Base-by-base conservation (phyloP, 352 stramenopile species). In the Globisporangium middletonii region DNA sequence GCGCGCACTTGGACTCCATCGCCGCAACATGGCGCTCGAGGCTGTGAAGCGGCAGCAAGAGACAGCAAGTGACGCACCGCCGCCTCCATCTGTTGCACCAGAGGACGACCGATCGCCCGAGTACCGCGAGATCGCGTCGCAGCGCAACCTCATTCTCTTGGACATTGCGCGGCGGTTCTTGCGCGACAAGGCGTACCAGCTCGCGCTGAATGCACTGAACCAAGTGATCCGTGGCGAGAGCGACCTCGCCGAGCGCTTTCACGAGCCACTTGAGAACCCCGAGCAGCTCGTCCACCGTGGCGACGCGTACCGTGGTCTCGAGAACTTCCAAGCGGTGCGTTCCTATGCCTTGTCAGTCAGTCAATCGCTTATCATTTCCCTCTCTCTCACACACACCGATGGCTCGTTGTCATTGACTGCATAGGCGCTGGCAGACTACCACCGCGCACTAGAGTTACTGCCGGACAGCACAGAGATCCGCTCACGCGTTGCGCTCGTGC, bases 201-300 rank as follows among this genome's bases (percentile, higher is more conserved):
- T 89, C 8, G 79, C 79, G 42, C 71, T 92, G 33, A 93, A 90
- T 43, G 76, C 79, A 33, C 86, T 91, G 69, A 93, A 93, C 57
- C 75, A 90, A 57, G 78, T 81, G 23, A 89, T 93, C 33, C 74
- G 72, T 26, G 65, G 75, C 11, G 75, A 91, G 28, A 58, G 65
- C 19, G 71, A 86, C 48, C 59, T 90, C 3, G 43, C 63, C 2
- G 61, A 78, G 28, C 69, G 68, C n/a, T 83, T 80, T 38, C 62
- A 66, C 9, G 79, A 84, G 23, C 53, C 70, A 13, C 68, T 72
- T 16, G 50, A 65, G 23, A 79, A 83, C 52, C 69, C 83, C 2
- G 73, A 82, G 53, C 80, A 74, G 57, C 87, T 82, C 51, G 66
- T 89, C 23, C 80, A 83, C 62, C 73, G 83, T 2, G 83, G 83